These are phyloP conservation scores for Alternaria sp. DNA, from an alignment of 2,329 filamentous ascomycete genomes.

Conservation along the genomic window DNA sequence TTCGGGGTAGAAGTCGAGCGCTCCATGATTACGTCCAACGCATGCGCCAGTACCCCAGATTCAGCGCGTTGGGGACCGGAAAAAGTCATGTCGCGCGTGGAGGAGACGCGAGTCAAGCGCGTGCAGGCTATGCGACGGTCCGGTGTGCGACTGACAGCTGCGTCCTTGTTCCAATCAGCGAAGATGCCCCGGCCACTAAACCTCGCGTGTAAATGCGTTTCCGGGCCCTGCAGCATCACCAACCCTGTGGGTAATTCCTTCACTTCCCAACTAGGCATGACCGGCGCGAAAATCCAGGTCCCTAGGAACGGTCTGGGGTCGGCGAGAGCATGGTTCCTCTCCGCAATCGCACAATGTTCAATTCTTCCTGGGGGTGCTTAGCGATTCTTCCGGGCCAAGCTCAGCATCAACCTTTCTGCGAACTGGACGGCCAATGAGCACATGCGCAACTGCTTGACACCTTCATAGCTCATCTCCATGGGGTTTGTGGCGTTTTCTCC, in stretches of 20 bases:
- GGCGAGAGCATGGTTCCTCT: constrained; percentile 1
- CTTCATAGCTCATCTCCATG: constrained; percentile 16
- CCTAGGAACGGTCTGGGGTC: neutral
- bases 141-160: constrained; percentile 2
- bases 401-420: constrained; percentile 3
- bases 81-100: constrained; percentile 14
- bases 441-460: neutral
- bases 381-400: constrained; percentile 13
- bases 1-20: neutral
- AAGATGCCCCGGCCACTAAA: neutral
- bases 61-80: constrained; percentile 9
- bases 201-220: constrained; percentile 21
- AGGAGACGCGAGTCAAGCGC: constrained; percentile 6
- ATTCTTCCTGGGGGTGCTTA: neutral
- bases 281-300: neutral
- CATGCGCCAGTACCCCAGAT: constrained; percentile 1
- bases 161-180: constrained; percentile 11
- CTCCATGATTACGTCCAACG: neutral
- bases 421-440: constrained; percentile 1
- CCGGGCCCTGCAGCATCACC: constrained; percentile 7
- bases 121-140: constrained; percentile 3
- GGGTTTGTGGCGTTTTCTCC: constrained; percentile 31
- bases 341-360: neutral
- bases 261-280: constrained; percentile 8
- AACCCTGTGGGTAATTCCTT: constrained; percentile 9